Conservation (phyloP, 2,329 filamentous ascomycete genomes). For the Apiospora aurea region DNA sequence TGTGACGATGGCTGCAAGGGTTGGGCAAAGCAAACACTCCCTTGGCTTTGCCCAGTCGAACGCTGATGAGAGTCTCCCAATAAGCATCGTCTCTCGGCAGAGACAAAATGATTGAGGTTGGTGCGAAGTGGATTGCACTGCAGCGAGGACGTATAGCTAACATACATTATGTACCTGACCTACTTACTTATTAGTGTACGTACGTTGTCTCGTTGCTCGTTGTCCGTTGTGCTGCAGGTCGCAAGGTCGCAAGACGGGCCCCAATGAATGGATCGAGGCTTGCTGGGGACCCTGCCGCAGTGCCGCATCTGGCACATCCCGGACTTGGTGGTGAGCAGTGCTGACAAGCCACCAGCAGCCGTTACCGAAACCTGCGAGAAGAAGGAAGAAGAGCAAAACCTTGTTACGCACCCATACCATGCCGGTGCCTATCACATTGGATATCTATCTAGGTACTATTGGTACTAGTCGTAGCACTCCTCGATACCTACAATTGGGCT, state of each 20-base stretch:
- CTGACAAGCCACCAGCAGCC: neutral
- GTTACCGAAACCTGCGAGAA: neutral
- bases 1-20: constrained; percentile 5
- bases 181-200: neutral
- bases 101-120: neutral
- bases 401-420: neutral
- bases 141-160: neutral
- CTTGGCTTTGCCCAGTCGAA: constrained; percentile 12
- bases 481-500: neutral
- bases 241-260: neutral
- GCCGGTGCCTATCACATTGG: neutral
- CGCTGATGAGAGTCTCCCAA: constrained; percentile 6
- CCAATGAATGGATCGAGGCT: constrained; percentile 1
- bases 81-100: neutral
- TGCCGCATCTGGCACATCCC: neutral
- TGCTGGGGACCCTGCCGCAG: neutral
- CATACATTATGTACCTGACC: neutral
- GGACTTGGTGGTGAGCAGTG: constrained; percentile 5
- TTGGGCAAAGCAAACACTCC: neutral
- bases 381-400: neutral
- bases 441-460: neutral
- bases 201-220: neutral
- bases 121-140: neutral
- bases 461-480: too few relatives aligned
- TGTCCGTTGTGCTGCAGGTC: neutral